Conservation (phyloP, 2,329 filamentous ascomycete species). For the Drechslera avenae region DNA sequence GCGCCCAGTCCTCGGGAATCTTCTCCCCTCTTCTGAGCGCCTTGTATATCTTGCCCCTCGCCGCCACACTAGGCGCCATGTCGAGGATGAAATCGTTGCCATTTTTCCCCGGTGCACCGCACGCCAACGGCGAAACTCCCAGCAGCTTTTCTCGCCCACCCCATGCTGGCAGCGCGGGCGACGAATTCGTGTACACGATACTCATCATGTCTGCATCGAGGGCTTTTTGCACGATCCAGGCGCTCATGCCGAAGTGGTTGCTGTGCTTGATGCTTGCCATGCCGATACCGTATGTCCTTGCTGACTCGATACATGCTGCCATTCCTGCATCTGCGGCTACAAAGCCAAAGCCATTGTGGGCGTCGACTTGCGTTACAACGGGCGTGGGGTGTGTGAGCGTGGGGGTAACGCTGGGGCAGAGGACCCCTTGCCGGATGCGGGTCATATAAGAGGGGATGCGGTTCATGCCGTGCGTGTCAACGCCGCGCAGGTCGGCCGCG, state of each 20-base stretch:
- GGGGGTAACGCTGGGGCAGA: conserved; percentile 66
- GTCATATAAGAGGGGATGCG: conserved; percentile 78
- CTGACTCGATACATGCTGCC: conserved; percentile 69
- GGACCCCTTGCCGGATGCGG: conserved; percentile 71
- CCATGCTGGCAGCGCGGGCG: conserved; percentile 73
- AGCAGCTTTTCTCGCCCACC: conserved; percentile 71
- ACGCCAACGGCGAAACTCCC: conserved; percentile 75
- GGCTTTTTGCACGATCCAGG: conserved; percentile 79
- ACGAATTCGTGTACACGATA: conserved; percentile 64
- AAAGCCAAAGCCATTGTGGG: conserved; percentile 76
- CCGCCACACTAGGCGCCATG: conserved; percentile 72
- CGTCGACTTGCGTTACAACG: conserved; percentile 70
- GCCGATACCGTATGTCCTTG: conserved; percentile 70
- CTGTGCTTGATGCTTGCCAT: conserved; percentile 76
- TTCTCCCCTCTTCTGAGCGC: conserved; percentile 68
- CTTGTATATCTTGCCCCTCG: conserved; percentile 73
- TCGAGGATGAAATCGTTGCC: conserved; percentile 70
- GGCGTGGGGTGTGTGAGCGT: conserved; percentile 68
- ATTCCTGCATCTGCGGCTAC: conserved; percentile 71
- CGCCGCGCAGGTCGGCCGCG: conserved; percentile 75
- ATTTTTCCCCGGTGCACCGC: conserved; percentile 67
- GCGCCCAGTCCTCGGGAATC: conserved; percentile 74
- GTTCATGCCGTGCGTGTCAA: conserved; percentile 82
- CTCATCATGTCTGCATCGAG: conserved; percentile 69
- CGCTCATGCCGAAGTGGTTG: conserved; percentile 85